Evolutionary conservation across 441 rosid genomes (phyloP), one percentile per base, ranked within the genome.

Genomic region (Aleurites moluccanus): DNA sequence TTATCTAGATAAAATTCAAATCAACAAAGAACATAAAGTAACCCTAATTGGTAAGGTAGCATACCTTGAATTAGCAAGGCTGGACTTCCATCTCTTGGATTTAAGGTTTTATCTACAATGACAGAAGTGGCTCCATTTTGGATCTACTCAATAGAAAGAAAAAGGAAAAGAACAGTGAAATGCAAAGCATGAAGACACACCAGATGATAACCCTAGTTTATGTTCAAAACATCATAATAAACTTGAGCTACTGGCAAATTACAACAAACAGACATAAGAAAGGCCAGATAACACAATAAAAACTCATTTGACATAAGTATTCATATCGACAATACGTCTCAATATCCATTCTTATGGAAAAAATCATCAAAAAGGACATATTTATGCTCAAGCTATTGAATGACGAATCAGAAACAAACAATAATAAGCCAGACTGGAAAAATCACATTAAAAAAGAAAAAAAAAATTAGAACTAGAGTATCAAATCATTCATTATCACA

Each of bases 91-190:
- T 95, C 91, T 84, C 88, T 88, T 47, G 97, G 95, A 79, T 85
- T 93, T 73, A 80, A 53, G 60, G 64, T 88, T 89, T 91, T 91
- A 88, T 95, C 97, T 83, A 95, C 88, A 81, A 77, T 81, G 85
- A 93, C 97, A 87, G 80, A 93, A 84, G 92, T 86, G 84, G 98
- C 98, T 83, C 97, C 96, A 83, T 93, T 93, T 87, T 88, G 90
- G 86, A 93, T 88, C 98, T 93, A 87, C 77, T 85, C 82, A 79
- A 73, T 73, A 64, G 77, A 77, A 83, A 71, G 65, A 66, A 70
- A 72, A 73, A 35, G 49, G 49, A 59, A 80, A 73, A 40, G 67
- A 33, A 67, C 69, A 80, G 44, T 66, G 79, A 79, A 80, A 74
- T 69, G 77, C 44, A 73, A 80, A 81, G 72, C 73, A 80, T 33